Evolutionary conservation across 2,329 filamentous ascomycete genomes (phyloP).

Genomic region (Aspergillus ruber): DNA sequence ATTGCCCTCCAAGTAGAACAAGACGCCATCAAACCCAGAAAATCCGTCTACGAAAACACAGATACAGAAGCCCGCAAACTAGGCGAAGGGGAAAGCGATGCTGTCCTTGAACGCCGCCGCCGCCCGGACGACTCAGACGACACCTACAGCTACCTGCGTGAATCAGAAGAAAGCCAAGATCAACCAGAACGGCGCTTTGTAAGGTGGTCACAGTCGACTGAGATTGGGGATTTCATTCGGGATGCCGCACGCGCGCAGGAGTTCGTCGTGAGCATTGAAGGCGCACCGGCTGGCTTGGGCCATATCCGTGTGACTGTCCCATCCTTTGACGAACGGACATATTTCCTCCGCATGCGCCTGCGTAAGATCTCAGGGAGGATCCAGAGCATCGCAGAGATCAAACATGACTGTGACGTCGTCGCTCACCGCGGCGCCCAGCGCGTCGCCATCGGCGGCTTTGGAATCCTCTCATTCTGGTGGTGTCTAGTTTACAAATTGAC

Average conservation of each 20-base stretch:
- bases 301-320: constrained; percentile 71
- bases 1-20: constrained; percentile 69
- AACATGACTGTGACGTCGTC: constrained; percentile 71
- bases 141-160: constrained; percentile 64
- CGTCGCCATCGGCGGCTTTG: constrained; percentile 74
- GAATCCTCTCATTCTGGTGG: constrained; percentile 70
- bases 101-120: constrained; percentile 35
- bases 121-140: constrained; percentile 54
- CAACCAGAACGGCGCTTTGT: constrained; percentile 55
- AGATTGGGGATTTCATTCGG: constrained; percentile 89
- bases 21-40: constrained; percentile 44
- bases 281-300: constrained; percentile 55
- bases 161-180: constrained; percentile 8
- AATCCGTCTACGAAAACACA: constrained; percentile 26
- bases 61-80: constrained; percentile 38
- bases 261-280: constrained; percentile 78
- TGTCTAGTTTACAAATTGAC: constrained; percentile 65
- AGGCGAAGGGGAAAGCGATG: constrained; percentile 5
- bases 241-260: constrained; percentile 79
- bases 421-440: constrained; percentile 73
- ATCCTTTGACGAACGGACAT: constrained; percentile 82
- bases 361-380: constrained; percentile 65
- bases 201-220: constrained; percentile 80
- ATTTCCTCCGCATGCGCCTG: constrained; percentile 73
- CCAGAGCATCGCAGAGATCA: constrained; percentile 63